Percentiles rank a stretch among this genome's conserved stretches.
phyloP scores from a whole-genome alignment of 805 yeast genomes.

The Scheffersomyces amazonensis region DNA sequence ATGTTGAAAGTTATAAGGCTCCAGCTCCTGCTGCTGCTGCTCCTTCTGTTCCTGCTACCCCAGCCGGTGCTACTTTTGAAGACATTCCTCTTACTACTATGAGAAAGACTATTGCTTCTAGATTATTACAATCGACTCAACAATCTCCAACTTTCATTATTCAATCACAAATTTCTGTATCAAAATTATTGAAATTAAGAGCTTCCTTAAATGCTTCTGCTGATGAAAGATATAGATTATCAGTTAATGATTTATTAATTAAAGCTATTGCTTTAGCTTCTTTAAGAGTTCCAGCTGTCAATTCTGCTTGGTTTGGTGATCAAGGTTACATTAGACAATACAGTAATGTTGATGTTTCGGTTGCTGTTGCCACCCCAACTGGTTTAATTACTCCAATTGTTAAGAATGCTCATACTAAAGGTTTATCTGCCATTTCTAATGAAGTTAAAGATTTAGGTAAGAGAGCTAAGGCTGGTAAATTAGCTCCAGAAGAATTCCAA shows the following conservation, averaged over 20 bases:
- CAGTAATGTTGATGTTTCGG: conserved; percentile 91
- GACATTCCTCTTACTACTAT: conserved; percentile 86
- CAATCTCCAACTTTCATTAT: conserved; percentile 90
- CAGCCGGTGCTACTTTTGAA: conserved; percentile 60
- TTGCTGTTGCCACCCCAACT: conserved; percentile 97
- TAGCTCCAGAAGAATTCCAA: conserved; percentile 95
- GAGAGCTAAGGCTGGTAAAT: conserved; percentile 93
- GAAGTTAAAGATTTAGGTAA: conserved; percentile 91
- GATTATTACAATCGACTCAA: conserved; percentile 83
- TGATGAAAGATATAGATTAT: conserved; percentile 83
- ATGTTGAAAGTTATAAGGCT: conserved; percentile 68
- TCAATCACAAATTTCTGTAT: conserved; percentile 80
- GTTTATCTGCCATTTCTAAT: conserved; percentile 75
- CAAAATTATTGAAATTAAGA: conserved; percentile 89
- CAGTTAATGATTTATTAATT: conserved; percentile 90
- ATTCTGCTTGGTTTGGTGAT: conserved; percentile 87
- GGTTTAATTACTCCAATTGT: conserved; percentile 97
- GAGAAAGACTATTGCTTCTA: conserved; percentile 91
- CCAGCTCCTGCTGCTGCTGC: conserved; percentile 39
- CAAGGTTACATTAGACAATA: conserved; percentile 92
- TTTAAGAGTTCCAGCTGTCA: conserved; percentile 87
- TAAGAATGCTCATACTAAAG: conserved; percentile 82
- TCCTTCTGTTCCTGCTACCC: conserved; percentile 42
- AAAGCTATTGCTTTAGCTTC: conserved; percentile 94
- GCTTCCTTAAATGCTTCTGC: conserved; percentile 82